Percentiles rank a stretch among this genome's conserved stretches.
Evolutionary conservation across 345 rosid genomes (phyloP).

Genomic region (Eucalyptus cloeziana): DNA sequence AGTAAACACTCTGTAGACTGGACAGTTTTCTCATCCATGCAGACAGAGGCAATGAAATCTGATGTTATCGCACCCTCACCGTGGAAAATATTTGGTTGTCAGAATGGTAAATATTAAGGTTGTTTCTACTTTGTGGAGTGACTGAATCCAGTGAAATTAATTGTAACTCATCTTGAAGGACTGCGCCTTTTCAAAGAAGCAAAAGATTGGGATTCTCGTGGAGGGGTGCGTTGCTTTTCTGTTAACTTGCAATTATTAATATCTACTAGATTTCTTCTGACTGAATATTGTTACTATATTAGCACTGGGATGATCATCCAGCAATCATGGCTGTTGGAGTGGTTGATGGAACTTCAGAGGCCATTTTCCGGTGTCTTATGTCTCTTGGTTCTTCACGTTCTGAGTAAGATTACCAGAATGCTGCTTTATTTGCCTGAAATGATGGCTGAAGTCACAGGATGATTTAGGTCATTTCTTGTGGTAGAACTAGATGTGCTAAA

Average conservation of each 20-base stretch:
- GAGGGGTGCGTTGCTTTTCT: conserved; percentile 31
- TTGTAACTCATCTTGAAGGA: conserved; percentile 28
- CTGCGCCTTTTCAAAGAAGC: conserved; percentile 90
- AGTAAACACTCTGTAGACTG: conserved; percentile 39
- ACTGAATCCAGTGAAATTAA: not conserved
- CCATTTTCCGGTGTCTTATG: conserved; percentile 67
- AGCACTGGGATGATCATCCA: conserved; percentile 90
- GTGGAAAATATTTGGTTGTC: conserved; percentile 96
- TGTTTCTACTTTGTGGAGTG: not conserved
- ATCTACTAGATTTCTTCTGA: not conserved
- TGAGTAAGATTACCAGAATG: conserved; percentile 35
- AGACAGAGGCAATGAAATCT: conserved; percentile 38
- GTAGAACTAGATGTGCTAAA: not conserved
- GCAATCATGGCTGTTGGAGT: conserved; percentile 96
- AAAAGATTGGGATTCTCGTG: conserved; percentile 54
- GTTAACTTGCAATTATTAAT: not conserved
- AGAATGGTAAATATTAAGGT: conserved; percentile 42
- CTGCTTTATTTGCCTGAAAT: not conserved
- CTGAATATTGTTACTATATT: not conserved
- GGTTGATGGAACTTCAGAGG: conserved; percentile 73
- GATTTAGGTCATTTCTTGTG: not conserved
- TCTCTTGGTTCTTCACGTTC: conserved; percentile 76
- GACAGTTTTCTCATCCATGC: conserved; percentile 30
- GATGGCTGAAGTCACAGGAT: not conserved
- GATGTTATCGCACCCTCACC: conserved; percentile 90